Base-by-base conservation (phyloP, 305 asterid species). In the Nicotiana rustica region DNA sequence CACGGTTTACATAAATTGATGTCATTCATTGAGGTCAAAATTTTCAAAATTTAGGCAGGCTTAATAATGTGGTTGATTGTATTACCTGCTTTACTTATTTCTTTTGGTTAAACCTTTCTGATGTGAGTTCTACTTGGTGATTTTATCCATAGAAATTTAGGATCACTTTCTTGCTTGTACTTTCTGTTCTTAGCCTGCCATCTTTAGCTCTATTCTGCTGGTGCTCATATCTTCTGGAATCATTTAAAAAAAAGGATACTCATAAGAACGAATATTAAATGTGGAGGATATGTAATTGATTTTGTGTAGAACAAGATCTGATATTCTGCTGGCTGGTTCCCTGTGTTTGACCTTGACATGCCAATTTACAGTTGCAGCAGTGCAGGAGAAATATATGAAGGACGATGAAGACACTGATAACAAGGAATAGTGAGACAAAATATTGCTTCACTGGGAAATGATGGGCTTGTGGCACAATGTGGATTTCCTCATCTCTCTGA, bases 361-460 rank as follows among this genome's bases (percentile, higher is more conserved):
- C 83, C 68, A 59, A 77, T 79, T 88, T 88, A 96, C 98, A 89
- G 97, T 93, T 86, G 98, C 98, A 82, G 97, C 97, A 31, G 98
- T 96, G 88, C 99, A 96, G 89, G 99, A 96, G 94, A 96, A 93
- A 87, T 92, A 96, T 95, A 91, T 92, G 86, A 96, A 93, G 87
- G 99, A 94, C 31, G 97, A 90, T 0, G 97, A 90, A 47, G 85
- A 79, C 77, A 8, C 77, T 64, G 96, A 86, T 29, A 66, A 76
- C 70, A 38, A 83, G 7, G 73, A 68, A 3, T 61, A 49, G 44
- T 14, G 79, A 73, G 4, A 25, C 64, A 25, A 73, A 73, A 49
- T 73, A 49, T 21, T 7, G 35, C 25, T 49, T 57, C 76, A 35
- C 76, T 67, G 1, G 3, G 52, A 21, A 67, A 68, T 21, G 55